Evolutionary conservation across 768 basidiomycete species (phyloP).

Genomic region (Paxillus rubicundulus): DNA sequence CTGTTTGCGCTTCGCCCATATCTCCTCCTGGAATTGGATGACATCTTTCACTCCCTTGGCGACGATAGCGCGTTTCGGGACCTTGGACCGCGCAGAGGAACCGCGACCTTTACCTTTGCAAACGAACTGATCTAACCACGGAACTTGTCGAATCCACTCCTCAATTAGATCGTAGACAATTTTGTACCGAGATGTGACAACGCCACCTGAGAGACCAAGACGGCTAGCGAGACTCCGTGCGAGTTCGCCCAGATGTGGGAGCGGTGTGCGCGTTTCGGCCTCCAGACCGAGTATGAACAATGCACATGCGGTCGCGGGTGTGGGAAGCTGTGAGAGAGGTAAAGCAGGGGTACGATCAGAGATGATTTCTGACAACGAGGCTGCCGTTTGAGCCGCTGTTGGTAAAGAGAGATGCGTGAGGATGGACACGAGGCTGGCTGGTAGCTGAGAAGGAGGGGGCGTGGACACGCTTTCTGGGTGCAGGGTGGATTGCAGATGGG

Average conservation of each 20-base stretch:
- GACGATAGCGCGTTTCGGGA: constrained; percentile 60
- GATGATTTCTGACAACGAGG: constrained; percentile 42
- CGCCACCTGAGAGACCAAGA: constrained; percentile 47
- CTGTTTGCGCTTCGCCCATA: constrained; percentile 46
- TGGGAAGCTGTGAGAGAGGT: constrained; percentile 40
- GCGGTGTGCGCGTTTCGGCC: constrained; percentile 52
- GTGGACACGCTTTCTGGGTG: constrained; percentile 25
- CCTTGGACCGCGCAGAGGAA: constrained; percentile 51
- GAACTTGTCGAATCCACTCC: constrained; percentile 59
- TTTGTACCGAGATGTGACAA: constrained; percentile 71
- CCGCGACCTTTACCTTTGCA: constrained; percentile 31
- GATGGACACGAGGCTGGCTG: constrained; percentile 34
- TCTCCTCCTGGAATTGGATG: constrained; percentile 63
- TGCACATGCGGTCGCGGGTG: constrained; percentile 60
- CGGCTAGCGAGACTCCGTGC: constrained; percentile 54
- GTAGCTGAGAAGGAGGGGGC: constrained; percentile 28
- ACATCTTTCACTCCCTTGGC: constrained; percentile 70
- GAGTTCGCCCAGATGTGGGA: constrained; percentile 55
- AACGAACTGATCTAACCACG: constrained; percentile 67
- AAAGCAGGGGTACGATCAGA: constrained; percentile 39
- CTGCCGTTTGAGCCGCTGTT: constrained; percentile 42
- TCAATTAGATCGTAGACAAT: constrained; percentile 57
- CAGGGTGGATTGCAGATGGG: constrained; percentile 46
- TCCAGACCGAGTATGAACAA: constrained; percentile 69
- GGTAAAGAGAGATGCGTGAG: constrained; percentile 40